These are phyloP conservation scores for Nicotiana obtusifolia DNA, from an alignment of 257 asterid species.

Conservation along the genomic window DNA sequence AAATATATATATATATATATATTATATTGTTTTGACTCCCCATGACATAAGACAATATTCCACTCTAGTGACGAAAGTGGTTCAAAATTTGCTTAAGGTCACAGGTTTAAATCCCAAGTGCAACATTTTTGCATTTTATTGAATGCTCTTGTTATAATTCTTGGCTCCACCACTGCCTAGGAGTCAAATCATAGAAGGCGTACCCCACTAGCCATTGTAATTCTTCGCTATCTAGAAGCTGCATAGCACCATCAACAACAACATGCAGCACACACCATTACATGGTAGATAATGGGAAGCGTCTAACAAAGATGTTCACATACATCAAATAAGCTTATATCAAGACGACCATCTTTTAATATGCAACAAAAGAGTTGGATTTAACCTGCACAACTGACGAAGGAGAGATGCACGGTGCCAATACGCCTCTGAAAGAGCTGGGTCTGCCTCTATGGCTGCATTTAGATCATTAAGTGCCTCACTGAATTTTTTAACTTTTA, in stretches of 20 bases:
- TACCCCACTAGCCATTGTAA: not conserved
- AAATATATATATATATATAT: too few relatives aligned
- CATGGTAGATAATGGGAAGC: not conserved
- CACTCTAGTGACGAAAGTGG: too few relatives aligned
- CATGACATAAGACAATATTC: too few relatives aligned
- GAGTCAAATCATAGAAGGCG: not conserved
- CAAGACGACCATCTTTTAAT: not conserved
- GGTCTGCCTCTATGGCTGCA: conserved; percentile 84
- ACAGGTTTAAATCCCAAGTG: too few relatives aligned
- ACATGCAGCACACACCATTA: not conserved
- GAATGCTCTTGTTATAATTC: too few relatives aligned
- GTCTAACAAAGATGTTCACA: not conserved
- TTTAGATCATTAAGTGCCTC: conserved; percentile 84
- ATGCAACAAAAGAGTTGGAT: not conserved
- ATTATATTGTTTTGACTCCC: too few relatives aligned
- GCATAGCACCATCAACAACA: not conserved
- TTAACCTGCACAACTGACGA: conserved; percentile 80
- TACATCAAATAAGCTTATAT: not conserved
- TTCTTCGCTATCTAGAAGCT: not conserved
- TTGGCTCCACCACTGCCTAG: too few relatives aligned
- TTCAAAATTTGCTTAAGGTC: too few relatives aligned
- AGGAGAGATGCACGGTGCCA: conserved; percentile 75
- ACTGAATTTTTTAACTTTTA: conserved; percentile 72
- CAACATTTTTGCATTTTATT: too few relatives aligned
- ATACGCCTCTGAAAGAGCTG: conserved; percentile 73